Conservation (phyloP, 345 rosid species). For the Triadica sebifera region DNA sequence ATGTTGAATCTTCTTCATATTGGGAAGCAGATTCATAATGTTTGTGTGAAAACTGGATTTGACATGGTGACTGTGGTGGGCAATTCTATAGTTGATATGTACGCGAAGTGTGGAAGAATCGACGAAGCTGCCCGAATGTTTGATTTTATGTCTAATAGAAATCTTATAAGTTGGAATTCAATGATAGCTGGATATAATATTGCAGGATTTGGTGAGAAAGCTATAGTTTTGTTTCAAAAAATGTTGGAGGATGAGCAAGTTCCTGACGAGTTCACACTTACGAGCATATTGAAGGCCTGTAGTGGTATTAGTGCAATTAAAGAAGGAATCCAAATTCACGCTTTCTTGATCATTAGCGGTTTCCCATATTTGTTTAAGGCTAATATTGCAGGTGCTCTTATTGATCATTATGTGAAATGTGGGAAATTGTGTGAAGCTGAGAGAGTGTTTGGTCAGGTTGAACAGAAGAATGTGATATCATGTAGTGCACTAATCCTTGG, state of each 20-base stretch:
- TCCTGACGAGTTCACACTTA: conserved; percentile 68
- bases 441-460: conserved; percentile 53
- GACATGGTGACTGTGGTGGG: conserved; percentile 58
- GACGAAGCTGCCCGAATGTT: conserved; percentile 57
- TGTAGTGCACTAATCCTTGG: conserved; percentile 79
- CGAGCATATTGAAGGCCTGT: conserved; percentile 72
- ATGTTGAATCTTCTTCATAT: conserved; percentile 36
- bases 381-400: conserved; percentile 57
- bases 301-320: conserved; percentile 42
- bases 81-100: conserved; percentile 77
- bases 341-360: conserved; percentile 54
- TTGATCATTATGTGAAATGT: conserved; percentile 77
- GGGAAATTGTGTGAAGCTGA: conserved; percentile 50
- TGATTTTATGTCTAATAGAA: conserved; percentile 39
- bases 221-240: conserved; percentile 50
- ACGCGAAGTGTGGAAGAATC: conserved; percentile 65
- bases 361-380: conserved; percentile 43
- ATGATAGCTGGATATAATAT: conserved; percentile 61
- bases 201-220: conserved; percentile 53
- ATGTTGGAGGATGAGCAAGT: conserved; percentile 43
- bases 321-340: conserved; percentile 65
- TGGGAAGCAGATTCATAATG: conserved; percentile 70
- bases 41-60: conserved; percentile 52
- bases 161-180: conserved; percentile 71
- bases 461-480: conserved; percentile 59